phyloP scores from a whole-genome alignment of 768 basidiomycete species.

The Xerocomus brunneocitrinus region DNA sequence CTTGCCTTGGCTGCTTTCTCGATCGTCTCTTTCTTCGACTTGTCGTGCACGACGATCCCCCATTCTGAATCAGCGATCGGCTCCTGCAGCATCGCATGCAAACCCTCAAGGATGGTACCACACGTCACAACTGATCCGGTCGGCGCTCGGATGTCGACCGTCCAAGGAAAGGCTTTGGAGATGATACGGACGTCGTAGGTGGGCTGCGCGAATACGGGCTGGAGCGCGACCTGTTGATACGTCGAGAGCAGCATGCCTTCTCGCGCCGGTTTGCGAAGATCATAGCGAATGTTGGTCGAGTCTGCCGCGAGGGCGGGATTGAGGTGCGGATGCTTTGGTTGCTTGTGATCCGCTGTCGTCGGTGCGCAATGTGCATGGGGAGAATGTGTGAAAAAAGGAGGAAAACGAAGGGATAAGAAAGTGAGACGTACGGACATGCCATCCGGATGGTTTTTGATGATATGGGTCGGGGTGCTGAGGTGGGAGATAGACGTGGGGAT shows the following conservation, averaged over 20 bases:
- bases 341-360: slow-evolving; percentile 15
- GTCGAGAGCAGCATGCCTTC: slow-evolving; percentile 40
- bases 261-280: slow-evolving; percentile 41
- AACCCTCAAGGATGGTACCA: slow-evolving; percentile 50
- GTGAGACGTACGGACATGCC: slow-evolving; percentile 14
- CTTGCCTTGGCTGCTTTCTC: slow-evolving; percentile 51
- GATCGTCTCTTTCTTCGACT: slow-evolving; percentile 40
- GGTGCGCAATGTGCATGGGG: not conserved
- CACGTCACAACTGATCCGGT: slow-evolving; percentile 38
- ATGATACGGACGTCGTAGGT: slow-evolving; percentile 44
- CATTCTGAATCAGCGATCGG: slow-evolving; percentile 64
- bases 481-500: slow-evolving; percentile 29
- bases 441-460: slow-evolving; percentile 8
- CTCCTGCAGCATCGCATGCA: slow-evolving; percentile 47
- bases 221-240: slow-evolving; percentile 36
- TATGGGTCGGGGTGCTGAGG: slow-evolving; percentile 15
- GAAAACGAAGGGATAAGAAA: not conserved
- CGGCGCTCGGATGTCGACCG: slow-evolving; percentile 47
- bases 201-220: slow-evolving; percentile 36
- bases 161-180: slow-evolving; percentile 63
- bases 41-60: slow-evolving; percentile 48
- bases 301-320: slow-evolving; percentile 53
- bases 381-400: not conserved
- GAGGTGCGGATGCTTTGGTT: slow-evolving; percentile 46
- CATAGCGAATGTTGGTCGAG: slow-evolving; percentile 45